These are phyloP conservation scores for Stentor coeruleus DNA, from an alignment of 73 alveolate species.

Conservation along the genomic window DNA sequence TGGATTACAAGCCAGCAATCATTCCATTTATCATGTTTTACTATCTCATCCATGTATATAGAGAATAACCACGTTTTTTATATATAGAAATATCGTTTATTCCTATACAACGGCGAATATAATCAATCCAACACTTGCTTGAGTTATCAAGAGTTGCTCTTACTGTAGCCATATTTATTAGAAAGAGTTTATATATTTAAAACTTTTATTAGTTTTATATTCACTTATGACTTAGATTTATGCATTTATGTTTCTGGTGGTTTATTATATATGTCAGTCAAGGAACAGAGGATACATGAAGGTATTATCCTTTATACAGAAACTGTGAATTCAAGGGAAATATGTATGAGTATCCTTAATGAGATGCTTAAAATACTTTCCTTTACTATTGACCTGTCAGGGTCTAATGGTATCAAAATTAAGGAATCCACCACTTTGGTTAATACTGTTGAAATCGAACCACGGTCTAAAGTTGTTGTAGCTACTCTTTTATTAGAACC, in stretches of 20 bases:
- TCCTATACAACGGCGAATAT: background rate
- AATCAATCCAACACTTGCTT: constrained; percentile 19
- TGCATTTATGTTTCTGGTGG: too few species aligned
- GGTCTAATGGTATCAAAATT: background rate
- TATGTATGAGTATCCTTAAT: constrained; percentile 2
- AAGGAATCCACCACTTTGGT: background rate
- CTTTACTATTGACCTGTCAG: constrained; percentile 26
- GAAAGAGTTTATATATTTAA: too few species aligned
- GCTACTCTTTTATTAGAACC: constrained; percentile 20
- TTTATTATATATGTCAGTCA: constrained; percentile 4
- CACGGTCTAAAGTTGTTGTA: background rate
- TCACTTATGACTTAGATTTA: too few species aligned
- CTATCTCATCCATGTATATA: constrained; percentile 62
- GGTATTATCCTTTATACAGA: background rate
- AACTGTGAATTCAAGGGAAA: background rate
- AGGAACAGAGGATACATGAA: background rate
- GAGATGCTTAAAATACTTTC: background rate
- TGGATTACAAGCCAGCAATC: constrained; percentile 76
- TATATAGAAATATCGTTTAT: background rate
- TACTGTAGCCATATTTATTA: constrained; percentile 1
- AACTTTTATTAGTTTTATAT: too few species aligned
- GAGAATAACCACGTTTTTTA: constrained; percentile 19
- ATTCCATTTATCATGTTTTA: constrained; percentile 57
- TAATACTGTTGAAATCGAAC: background rate
- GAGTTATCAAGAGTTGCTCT: constrained; percentile 21